Percentiles rank a stretch among this genome's conserved stretches.
These are phyloP conservation scores for Scopulariopsis brevicaulis DNA, from an alignment of 2,329 filamentous ascomycete genomes.

Conservation along the genomic window DNA sequence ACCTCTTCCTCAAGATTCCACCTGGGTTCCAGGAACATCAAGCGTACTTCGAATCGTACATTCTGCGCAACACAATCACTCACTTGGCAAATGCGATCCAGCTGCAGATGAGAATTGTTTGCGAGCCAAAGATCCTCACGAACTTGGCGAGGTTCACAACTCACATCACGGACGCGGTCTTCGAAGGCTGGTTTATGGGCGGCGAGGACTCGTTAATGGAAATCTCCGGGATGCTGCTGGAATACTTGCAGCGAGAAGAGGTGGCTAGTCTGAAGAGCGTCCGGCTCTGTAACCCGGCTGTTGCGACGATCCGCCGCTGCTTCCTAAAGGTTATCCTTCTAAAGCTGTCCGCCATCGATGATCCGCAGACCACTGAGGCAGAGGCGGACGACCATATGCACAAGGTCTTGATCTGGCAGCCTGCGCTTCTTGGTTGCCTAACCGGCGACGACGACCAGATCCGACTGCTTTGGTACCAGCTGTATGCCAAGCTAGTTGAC, in stretches of 20 bases:
- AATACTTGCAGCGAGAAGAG: constrained; percentile 80
- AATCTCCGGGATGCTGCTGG: constrained; percentile 72
- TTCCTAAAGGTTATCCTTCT: constrained; percentile 73
- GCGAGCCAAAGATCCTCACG: constrained; percentile 72
- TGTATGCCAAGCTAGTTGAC: constrained; percentile 82
- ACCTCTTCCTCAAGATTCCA: constrained; percentile 76
- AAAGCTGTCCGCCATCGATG: constrained; percentile 73
- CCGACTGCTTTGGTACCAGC: constrained; percentile 79
- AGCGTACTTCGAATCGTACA: constrained; percentile 86
- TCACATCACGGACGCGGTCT: constrained; percentile 81
- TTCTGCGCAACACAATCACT: constrained; percentile 64
- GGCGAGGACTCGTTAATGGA: constrained; percentile 76
- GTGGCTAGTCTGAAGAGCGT: constrained; percentile 75
- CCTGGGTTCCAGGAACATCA: constrained; percentile 92
- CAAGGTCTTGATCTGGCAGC: constrained; percentile 92
- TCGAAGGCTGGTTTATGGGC: constrained; percentile 93
- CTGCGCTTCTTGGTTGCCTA: constrained; percentile 70
- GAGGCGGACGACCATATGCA: constrained; percentile 49
- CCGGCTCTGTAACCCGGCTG: constrained; percentile 77
- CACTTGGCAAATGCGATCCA: constrained; percentile 61
- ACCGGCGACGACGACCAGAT: constrained; percentile 72
- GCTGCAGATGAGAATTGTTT: constrained; percentile 58
- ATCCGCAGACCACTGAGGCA: constrained; percentile 41
- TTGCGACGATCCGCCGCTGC: constrained; percentile 62
- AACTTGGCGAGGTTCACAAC: constrained; percentile 74